Conservation (phyloP, 345 rosid genomes). For the Boechera retrofracta region DNA sequence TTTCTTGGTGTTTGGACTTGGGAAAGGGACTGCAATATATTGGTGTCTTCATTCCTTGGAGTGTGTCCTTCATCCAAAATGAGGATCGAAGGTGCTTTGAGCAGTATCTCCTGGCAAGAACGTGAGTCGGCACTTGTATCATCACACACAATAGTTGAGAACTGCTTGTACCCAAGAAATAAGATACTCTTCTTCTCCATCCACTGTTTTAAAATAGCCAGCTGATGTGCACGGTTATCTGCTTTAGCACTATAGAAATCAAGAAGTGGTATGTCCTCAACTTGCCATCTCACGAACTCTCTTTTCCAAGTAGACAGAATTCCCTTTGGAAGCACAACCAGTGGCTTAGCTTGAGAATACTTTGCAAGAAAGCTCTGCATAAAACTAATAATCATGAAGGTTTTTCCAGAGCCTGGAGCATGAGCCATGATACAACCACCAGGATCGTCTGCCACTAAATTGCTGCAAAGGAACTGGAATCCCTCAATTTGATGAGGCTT, state of each 20-base stretch:
- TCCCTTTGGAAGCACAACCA: constrained; percentile 92
- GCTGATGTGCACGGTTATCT: constrained; percentile 73
- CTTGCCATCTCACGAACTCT: constrained; percentile 88
- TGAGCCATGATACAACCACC: constrained; percentile 98
- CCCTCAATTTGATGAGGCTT: constrained; percentile 96
- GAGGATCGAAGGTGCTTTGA: constrained; percentile 74
- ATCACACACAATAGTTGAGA: constrained; percentile 83
- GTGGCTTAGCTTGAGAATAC: constrained; percentile 84
- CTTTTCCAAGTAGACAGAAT: constrained; percentile 87
- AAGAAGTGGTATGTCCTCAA: constrained; percentile 77
- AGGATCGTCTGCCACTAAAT: constrained; percentile 76
- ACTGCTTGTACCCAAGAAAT: constrained; percentile 94
- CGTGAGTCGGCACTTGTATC: constrained; percentile 43
- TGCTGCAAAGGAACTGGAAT: constrained; percentile 84
- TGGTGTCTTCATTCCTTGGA: constrained; percentile 87
- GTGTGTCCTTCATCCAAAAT: constrained; percentile 98
- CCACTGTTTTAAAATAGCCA: constrained; percentile 81
- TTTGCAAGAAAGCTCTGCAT: constrained; percentile 94
- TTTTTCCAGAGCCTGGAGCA: constrained; percentile 99
- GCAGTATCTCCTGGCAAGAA: constrained; percentile 79
- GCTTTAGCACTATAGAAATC: constrained; percentile 89
- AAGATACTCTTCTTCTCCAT: constrained; percentile 78
- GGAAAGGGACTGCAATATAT: constrained; percentile 82
- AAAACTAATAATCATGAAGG: constrained; percentile 95
- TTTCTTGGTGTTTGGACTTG: constrained; percentile 85